A percentile compares a stretch with the other conserved stretches of the same genome.
Conservation (phyloP, 805 yeast species). For the Metschnikowia peoriensis region DNA sequence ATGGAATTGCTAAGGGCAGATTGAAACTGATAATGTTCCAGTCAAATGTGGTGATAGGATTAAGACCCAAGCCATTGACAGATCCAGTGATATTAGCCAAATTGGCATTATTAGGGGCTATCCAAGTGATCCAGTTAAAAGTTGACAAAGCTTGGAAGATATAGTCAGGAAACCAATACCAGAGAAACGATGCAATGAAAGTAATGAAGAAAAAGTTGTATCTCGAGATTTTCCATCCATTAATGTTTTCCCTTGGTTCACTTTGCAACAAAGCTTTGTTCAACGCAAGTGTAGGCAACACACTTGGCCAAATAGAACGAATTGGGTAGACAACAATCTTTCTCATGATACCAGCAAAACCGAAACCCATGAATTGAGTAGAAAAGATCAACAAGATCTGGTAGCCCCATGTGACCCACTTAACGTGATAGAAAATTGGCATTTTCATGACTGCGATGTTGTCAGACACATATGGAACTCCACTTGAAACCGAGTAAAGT, state of each 20-base stretch:
- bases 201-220: conserved; percentile 3
- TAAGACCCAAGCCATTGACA: conserved; percentile 56
- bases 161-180: conserved; percentile 25
- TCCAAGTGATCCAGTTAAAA: conserved; percentile 70
- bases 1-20: conserved; percentile 49
- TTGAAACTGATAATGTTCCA: conserved; percentile 59
- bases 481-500: conserved; percentile 46
- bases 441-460: conserved; percentile 25
- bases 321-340: conserved; percentile 61
- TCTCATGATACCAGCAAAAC: conserved; percentile 62
- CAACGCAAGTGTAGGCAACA: conserved; percentile 58
- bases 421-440: conserved; percentile 50
- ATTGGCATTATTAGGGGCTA: conserved; percentile 52
- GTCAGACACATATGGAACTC: conserved; percentile 52
- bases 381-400: conserved; percentile 51
- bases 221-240: conserved; percentile 54
- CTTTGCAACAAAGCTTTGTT: conserved; percentile 51
- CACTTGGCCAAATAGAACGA: conserved; percentile 67
- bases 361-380: conserved; percentile 64
- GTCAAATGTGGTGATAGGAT: conserved; percentile 67
- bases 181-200: neutral
- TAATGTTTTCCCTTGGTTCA: conserved; percentile 50
- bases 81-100: conserved; percentile 66
- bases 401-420: conserved; percentile 44
- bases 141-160: conserved; percentile 56